phyloP scores from a whole-genome alignment of 1,284 basidiomycete species.

The Apiotrichum domesticum region DNA sequence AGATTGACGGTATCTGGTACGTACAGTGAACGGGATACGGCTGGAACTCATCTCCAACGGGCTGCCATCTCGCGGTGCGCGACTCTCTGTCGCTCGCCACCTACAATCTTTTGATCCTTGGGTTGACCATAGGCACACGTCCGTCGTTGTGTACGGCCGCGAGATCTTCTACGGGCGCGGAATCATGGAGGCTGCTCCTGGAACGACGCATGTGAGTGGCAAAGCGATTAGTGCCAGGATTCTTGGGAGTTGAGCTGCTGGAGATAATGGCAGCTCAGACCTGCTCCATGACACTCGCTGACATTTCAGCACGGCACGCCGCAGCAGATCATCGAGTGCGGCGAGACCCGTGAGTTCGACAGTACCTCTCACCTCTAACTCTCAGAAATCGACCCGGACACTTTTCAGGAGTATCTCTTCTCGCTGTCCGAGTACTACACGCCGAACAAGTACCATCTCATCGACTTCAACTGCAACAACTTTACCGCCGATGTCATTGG shows the following conservation, averaged over 20 bases:
- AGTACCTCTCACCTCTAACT: neutral
- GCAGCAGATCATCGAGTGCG: slow-evolving; percentile 68
- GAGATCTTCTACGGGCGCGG: slow-evolving; percentile 88
- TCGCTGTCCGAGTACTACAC: slow-evolving; percentile 75
- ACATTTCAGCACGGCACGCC: slow-evolving; percentile 65
- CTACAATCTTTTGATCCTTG: no score
- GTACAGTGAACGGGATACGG: slow-evolving; percentile 21
- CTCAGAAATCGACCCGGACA: slow-evolving; percentile 65
- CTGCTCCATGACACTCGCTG: no score
- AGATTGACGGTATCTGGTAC: slow-evolving; percentile 83
- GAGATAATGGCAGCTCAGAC: no score
- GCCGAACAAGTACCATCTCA: slow-evolving; percentile 85
- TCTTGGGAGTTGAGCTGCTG: no score
- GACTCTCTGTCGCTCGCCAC: no score
- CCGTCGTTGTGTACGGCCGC: slow-evolving; percentile 73
- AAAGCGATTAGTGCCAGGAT: no score
- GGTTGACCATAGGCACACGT: slow-evolving; percentile 56
- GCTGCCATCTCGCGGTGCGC: no score
- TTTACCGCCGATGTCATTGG: slow-evolving; percentile 82
- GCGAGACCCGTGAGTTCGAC: slow-evolving; percentile 54
- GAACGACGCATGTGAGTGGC: slow-evolving; percentile 57
- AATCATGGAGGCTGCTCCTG: slow-evolving; percentile 61
- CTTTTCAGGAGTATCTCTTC: slow-evolving; percentile 70
- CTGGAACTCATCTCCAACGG: no score
- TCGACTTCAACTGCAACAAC: slow-evolving; percentile 69